Base-by-base conservation (phyloP, 2,329 filamentous ascomycete genomes). In the Aphanoascus verrucosus region DNA sequence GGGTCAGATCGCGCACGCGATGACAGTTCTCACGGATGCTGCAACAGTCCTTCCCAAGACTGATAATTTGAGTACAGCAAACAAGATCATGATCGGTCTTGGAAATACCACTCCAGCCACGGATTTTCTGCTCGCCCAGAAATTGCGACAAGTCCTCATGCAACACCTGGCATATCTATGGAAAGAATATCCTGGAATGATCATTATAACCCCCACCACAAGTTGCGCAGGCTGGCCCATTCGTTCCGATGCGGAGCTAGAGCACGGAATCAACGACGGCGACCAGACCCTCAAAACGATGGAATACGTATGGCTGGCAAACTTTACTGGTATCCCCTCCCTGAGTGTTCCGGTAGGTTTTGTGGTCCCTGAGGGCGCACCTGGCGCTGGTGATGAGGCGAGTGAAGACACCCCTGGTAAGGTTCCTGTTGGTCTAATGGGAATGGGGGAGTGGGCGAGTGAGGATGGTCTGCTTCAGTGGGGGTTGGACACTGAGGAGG, bases 261-360 rank as follows among this genome's bases (percentile, higher is more conserved):
- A 59, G 7, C 67, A 73, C 55, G 88, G 88, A 4, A 72, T 85
- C 59, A 81, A 75, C 41, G 82, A 93, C 65, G 82, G 77, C 0
- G 88, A 91, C 66, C 73, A 69, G 59, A 81, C 79, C 17, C 69
- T 91, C 31, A 73, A 77, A 37, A 84, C 78, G 62, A 91, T 93
- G 86, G 79, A 82, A 66, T 93, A 86, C 67, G 80, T 85, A 5
- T 91, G 85, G 78, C 68, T 91, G 32, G 84, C 87, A 5, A 94
- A 94, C 68, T 81, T 86, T 59, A 79, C 76, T 0, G 88, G 88
- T 0, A 80, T 81, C 31, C 88, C 88, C 0, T 81, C 84, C 1
- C 74, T 89, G 3, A 80, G 75, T 37, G 79, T 80, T 12, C 86
- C 87, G 0, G 79, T 86, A 5, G 87, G 85, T 1, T 91, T 86